phyloP scores from a whole-genome alignment of 1,139 yeast species.

The Diutina siamensis region DNA sequence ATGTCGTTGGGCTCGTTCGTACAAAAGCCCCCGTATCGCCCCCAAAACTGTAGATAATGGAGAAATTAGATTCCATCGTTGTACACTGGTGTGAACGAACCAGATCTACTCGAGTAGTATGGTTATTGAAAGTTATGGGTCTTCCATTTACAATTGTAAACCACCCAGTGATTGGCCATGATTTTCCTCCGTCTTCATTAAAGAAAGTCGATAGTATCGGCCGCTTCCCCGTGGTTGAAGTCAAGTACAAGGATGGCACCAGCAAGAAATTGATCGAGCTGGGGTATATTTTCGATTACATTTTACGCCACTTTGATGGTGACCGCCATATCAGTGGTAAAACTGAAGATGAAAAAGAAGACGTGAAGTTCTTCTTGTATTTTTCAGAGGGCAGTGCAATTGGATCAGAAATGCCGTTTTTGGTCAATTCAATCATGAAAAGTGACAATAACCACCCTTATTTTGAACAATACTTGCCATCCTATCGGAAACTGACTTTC shows the following conservation, averaged over 20 bases:
- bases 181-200: neutral
- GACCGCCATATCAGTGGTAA: neutral
- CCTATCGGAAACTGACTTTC: neutral
- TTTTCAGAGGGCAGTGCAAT: neutral
- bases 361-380: neutral
- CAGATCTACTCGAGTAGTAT: neutral
- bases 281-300: neutral
- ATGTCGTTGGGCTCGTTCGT: too few species aligned
- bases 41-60: too few species aligned
- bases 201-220: neutral
- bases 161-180: neutral
- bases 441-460: neutral
- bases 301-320: neutral
- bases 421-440: neutral
- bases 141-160: neutral
- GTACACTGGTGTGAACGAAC: neutral
- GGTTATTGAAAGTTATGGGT: neutral
- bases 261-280: neutral
- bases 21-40: neutral
- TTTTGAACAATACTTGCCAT: neutral
- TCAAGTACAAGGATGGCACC: neutral
- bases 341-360: neutral
- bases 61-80: neutral
- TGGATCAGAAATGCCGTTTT: neutral
- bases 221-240: neutral